These are phyloP conservation scores for Podospora didyma DNA, from an alignment of 495 filamentous ascomycete species.

Conservation along the genomic window DNA sequence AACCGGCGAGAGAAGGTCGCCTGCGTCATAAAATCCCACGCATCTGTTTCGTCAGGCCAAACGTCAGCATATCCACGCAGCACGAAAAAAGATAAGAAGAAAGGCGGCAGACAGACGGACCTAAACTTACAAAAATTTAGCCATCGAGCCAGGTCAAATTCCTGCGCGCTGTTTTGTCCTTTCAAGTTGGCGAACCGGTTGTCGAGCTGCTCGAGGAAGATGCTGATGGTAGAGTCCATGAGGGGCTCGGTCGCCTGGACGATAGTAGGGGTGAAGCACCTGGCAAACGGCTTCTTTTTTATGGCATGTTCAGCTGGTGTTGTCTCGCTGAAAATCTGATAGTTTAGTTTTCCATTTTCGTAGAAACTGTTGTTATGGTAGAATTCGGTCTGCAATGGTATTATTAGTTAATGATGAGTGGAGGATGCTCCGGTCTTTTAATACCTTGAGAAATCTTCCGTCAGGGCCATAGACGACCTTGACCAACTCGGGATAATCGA, in stretches of 20 bases:
- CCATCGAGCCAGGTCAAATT: conserved; percentile 22
- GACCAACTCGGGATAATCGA: conserved; percentile 28
- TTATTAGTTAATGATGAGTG: not conserved
- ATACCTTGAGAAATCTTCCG: conserved; percentile 20
- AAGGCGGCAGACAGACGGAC: not conserved
- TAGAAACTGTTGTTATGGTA: conserved; percentile 30
- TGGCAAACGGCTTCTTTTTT: conserved; percentile 32
- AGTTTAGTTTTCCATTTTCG: conserved; percentile 30
- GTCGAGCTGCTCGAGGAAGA: conserved; percentile 15
- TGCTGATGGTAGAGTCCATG: conserved; percentile 25
- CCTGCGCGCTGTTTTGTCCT: not conserved
- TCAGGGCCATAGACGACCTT: conserved; percentile 20
- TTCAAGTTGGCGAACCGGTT: conserved; percentile 9
- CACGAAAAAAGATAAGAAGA: too few species aligned
- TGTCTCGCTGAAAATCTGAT: conserved; percentile 34
- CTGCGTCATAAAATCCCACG: conserved; percentile 32
- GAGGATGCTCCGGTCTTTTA: not conserved
- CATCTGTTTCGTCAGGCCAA: conserved; percentile 5
- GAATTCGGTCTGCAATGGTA: conserved; percentile 28
- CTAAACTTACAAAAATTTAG: conserved; percentile 16
- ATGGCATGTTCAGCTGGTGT: conserved; percentile 23
- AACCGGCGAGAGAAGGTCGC: conserved; percentile 32
- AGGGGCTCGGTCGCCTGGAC: conserved; percentile 28
- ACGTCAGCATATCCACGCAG: too few species aligned
- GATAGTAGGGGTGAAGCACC: conserved; percentile 30